Conservation (phyloP, 441 rosid species). For the Populus hybrid region DNA sequence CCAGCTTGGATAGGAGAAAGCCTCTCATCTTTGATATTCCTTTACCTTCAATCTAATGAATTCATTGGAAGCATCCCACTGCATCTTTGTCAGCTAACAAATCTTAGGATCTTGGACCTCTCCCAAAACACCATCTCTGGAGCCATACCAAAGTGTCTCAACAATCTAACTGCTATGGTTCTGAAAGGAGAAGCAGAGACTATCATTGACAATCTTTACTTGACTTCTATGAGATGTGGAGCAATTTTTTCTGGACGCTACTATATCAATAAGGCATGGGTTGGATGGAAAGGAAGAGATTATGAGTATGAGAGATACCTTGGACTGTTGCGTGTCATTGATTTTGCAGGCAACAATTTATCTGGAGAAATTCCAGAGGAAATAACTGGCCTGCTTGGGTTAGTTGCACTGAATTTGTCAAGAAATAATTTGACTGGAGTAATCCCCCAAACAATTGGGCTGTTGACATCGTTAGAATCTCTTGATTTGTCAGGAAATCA, state of each 20-base stretch:
- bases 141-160: slow-evolving; percentile 7
- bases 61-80: slow-evolving; percentile 7
- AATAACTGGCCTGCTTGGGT: not conserved
- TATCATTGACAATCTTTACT: not conserved
- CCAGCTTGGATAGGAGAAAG: slow-evolving; percentile 8
- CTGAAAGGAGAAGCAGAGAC: not conserved
- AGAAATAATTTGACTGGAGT: slow-evolving; percentile 4
- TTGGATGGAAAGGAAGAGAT: slow-evolving; percentile 11
- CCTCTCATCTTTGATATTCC: not conserved
- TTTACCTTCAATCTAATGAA: slow-evolving; percentile 1
- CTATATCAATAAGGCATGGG: not conserved
- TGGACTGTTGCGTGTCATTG: not conserved
- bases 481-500: slow-evolving; percentile 20
- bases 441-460: not conserved
- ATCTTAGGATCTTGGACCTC: slow-evolving; percentile 2
- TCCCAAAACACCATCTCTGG: slow-evolving; percentile 7
- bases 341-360: slow-evolving; percentile 3
- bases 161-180: not conserved
- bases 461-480: not conserved
- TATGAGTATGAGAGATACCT: not conserved
- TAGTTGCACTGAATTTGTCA: slow-evolving; percentile 11
- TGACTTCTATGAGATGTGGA: not conserved
- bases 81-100: slow-evolving; percentile 3
- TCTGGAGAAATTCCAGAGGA: slow-evolving; percentile 13
- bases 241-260: not conserved